Evolutionary conservation across 345 rosid species (phyloP).

Genomic region (Eucalyptus polybractea): DNA sequence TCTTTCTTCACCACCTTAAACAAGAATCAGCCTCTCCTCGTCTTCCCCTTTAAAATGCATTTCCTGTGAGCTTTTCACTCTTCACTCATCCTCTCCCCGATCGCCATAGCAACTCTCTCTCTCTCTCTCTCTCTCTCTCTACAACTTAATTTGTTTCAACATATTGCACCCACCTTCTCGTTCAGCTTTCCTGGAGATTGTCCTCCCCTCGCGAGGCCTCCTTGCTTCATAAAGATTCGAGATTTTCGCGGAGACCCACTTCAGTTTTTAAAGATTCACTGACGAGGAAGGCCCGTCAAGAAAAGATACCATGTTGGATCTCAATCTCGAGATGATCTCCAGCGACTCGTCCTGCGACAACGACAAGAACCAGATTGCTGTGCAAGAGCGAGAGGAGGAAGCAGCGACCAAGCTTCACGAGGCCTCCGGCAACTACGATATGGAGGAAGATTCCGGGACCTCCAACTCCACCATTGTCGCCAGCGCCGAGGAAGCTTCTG

Average conservation of each 20-base stretch:
- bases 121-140: neutral
- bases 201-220: neutral
- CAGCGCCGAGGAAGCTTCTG: conserved; percentile 7
- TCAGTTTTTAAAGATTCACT: neutral
- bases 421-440: neutral
- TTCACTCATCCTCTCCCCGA: neutral
- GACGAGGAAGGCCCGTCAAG: neutral
- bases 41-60: neutral
- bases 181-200: neutral
- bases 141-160: neutral
- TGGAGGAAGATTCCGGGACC: conserved; percentile 29
- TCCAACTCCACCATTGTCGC: conserved; percentile 36
- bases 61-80: neutral
- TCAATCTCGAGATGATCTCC: conserved; percentile 38
- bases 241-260: neutral
- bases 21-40: neutral
- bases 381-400: neutral
- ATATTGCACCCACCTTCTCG: neutral
- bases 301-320: conserved; percentile 39
- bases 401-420: neutral
- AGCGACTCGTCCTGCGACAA: conserved; percentile 9
- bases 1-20: neutral
- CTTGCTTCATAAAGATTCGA: neutral
- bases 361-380: neutral
- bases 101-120: neutral